Conservation (phyloP, 257 asterid species). For the Nicotiana attenuata region DNA sequence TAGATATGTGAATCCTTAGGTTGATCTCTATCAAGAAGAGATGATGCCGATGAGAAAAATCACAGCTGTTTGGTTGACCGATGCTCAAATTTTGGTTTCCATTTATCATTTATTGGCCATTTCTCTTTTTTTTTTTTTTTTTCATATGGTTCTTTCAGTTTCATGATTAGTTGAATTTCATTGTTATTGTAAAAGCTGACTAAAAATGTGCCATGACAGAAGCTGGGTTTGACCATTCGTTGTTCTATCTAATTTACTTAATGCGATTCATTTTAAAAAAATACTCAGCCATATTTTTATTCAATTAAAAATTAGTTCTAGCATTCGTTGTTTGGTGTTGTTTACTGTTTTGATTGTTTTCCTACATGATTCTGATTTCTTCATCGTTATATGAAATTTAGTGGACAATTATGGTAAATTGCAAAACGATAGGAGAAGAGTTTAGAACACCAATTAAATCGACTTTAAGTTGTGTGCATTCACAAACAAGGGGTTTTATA, state of each 20-base stretch:
- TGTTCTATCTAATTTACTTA: not conserved
- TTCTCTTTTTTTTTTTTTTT: not conserved
- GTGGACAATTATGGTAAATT: too few relatives aligned
- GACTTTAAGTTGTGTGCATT: too few relatives aligned
- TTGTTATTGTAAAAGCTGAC: not conserved
- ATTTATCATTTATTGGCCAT: not conserved
- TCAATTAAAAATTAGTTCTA: too few relatives aligned
- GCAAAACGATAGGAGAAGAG: too few relatives aligned
- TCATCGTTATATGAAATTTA: too few relatives aligned
- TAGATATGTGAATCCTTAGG: not conserved
- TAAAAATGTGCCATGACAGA: not conserved
- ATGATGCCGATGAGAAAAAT: slow-evolving; percentile 2
- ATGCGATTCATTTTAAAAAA: not conserved
- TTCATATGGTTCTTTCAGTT: not conserved
- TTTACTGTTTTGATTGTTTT: too few relatives aligned
- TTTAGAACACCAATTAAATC: too few relatives aligned
- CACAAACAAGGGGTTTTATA: too few relatives aligned
- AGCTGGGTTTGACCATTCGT: not conserved
- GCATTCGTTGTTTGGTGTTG: too few relatives aligned
- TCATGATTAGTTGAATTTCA: not conserved
- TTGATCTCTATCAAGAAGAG: slow-evolving; percentile 8
- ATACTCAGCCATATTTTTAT: too few relatives aligned
- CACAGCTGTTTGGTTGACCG: slow-evolving; percentile 1
- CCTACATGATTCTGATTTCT: too few relatives aligned
- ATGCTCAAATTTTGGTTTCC: not conserved